Base-by-base conservation (phyloP, 371 early-diverging fungal species). In the Mucor circinelloides region DNA sequence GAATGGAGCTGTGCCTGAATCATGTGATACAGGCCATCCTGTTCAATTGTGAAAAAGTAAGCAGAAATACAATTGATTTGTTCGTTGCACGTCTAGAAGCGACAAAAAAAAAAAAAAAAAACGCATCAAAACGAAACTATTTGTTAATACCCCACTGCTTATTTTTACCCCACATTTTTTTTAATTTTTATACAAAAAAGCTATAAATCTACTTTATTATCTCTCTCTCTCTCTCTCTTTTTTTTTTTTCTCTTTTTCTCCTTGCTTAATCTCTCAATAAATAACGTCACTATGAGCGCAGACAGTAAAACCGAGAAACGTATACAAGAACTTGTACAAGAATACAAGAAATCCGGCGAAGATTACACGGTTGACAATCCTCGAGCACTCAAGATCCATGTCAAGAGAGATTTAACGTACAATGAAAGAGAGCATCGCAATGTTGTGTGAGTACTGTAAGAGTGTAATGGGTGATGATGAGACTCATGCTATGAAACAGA, bases 371-470 rank as follows among this genome's bases (percentile, higher is more conserved):
- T 64, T 2, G 56, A 57, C 1, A 68, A 63, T 28, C 61, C 64
- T 40, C 56, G 55, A 19, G 68, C 68, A n/a, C 25, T 72, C 15
- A 64, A 65, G 44, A 72, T 72, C 59, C 69, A 69, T 48, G 73
- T 72, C 13, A 66, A 69, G 25, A 21, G 73, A 58, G 73, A 72
- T 65, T 28, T 69, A 38, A 19, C 57, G 13, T 42, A 30, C 13
- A 59, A 66, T 59, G 60, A 52, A 42, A 66, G 52, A 38, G 71
- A 74, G 28, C 72, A 75, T 55, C 72, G 75, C 15, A 75, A 75
- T 58, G 72, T 75, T 13, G 75, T 75, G 75, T 75, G 64, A 68
- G 63, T 63, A 6, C 23, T 31, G 27, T 4, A 38, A 9, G 6
- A 13, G 19, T n/a, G 19, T 19, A 19, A 44, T 19, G 8, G 44